Base-by-base conservation (phyloP, 1,284 basidiomycete species). In the Abortiporus biennis region DNA sequence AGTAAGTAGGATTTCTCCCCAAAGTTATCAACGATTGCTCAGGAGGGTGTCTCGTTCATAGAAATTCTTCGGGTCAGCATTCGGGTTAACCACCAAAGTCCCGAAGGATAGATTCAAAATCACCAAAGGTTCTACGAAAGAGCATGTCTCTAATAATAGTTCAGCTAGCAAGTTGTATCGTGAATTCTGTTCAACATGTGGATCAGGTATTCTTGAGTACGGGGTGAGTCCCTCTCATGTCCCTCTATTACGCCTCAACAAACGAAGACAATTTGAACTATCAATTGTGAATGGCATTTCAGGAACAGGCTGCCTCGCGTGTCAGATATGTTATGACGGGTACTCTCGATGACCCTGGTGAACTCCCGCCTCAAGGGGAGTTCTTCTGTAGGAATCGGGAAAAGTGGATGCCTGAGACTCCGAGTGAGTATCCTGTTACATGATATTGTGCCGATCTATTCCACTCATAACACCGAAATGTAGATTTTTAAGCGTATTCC, bases 321-420 rank as follows among this genome's bases (percentile, higher is more conserved):
- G 44, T 39, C 25, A 34, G 46, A n/a, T 56, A 53, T 34, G 36
- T 56, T 9, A 43, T 50, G 36, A 42, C 41, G 16, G 53, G 53
- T 11, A 49, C 54, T 5, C 41, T 57, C 4, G 55, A 58, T 40
- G 47, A 54, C 12, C 48, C 53, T 1, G 49, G 52, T 8, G 47
- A 31, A 36, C 47, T 59, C n/a, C 55, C 57, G 16, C 57, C 57
- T 5, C 53, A 54, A 36, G 54, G 54, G 27, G 57, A 59, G 46
- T 59, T 59, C 48, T 59, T 59, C 45, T 56, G 53, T 45, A 54
- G 52, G 45, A 29, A 48, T 19, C 39, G 53, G 31, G 50, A 43
- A 27, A 42, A 34, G 20, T 58, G 50, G 53, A 45, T 53, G 56
- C 54, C 48, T 21, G 57, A 54, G 47, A 49, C 52, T 31, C 49